Evolutionary conservation across 495 filamentous ascomycete genomes (phyloP), one percentile per base, ranked within the genome.

Genomic region (Hypomontagnella submonticulosa): DNA sequence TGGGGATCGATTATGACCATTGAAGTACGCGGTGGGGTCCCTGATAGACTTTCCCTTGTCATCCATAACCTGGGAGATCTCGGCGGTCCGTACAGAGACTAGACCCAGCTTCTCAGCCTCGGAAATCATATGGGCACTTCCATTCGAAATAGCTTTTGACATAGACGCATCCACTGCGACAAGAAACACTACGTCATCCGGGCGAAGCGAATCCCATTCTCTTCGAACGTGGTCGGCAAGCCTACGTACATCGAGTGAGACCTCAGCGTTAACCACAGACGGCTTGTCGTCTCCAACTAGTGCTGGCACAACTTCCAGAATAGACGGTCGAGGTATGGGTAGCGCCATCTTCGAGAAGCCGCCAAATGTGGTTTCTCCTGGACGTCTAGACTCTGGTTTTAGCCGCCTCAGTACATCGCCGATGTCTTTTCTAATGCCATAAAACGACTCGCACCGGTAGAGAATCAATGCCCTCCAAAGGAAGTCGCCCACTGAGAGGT

Each of bases 321-420:
- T 92, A 19, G 92, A 90, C 65, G 93, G 92, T 64, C 90, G 94
- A 3, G 85, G 81, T 59, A 97, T 96, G 1, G 91, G 88, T 33
- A 98, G 82, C 1, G 93, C 92, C 92, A 98, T 96, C 65, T 84
- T 91, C 1, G 94, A 97, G 68, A 92, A 95, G 1, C 95, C 95
- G 10, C 89, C 81, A 66, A 97, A 98, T 1, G 75, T 82, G 2
- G 91, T 85, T 51, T 85, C 84, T 30, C 87, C 88, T 56, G 85
- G 79, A 12, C 85, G 83, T 30, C 77, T 83, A 8, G 79, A 72
- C 57, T 89, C 86, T 1, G 95, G 93, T 68, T 88, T 87, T 61
- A 99, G 76, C 43, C 92, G 87, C 71, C 92, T 90, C 49, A 97
- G 75, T 30, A 87, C 82, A 33, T 90, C 87, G 71, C 97, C 92